phyloP scores from a whole-genome alignment of 2,329 filamentous ascomycete genomes.

The Aspergillus costaricaensis region DNA sequence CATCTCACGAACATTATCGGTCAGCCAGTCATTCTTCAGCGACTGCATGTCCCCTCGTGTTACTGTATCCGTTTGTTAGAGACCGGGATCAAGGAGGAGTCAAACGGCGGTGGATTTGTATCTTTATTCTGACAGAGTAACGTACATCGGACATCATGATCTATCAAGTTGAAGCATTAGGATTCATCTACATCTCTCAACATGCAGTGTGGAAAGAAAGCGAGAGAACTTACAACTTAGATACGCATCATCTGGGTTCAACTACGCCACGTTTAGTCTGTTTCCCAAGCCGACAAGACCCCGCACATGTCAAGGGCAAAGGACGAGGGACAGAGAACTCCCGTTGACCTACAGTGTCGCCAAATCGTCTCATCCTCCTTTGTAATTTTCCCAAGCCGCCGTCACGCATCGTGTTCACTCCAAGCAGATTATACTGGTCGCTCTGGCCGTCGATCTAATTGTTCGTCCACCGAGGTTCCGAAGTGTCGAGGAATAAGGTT shows the following conservation, averaged over 20 bases:
- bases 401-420: conserved; percentile 26
- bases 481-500: neutral
- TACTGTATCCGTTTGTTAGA: conserved; percentile 55
- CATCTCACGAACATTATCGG: conserved; percentile 73
- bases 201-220: neutral
- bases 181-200: neutral
- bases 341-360: conserved; percentile 37
- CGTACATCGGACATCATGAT: conserved; percentile 67
- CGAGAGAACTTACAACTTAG: conserved; percentile 62
- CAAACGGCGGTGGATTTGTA: neutral
- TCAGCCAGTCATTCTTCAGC: conserved; percentile 91
- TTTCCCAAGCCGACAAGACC: conserved; percentile 20
- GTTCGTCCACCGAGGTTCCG: neutral
- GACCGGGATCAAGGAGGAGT: neutral
- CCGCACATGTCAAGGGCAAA: neutral
- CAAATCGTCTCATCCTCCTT: conserved; percentile 40
- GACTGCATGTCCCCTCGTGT: conserved; percentile 87
- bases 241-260: conserved; percentile 67
- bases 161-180: conserved; percentile 41
- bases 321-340: neutral
- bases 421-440: neutral
- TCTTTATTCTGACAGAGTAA: conserved; percentile 15
- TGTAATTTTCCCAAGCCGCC: conserved; percentile 35
- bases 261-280: conserved; percentile 27
- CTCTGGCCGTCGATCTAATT: neutral